phyloP scores from a whole-genome alignment of 2,329 filamentous ascomycete species.

The Ophiostoma novo-ulmi region DNA sequence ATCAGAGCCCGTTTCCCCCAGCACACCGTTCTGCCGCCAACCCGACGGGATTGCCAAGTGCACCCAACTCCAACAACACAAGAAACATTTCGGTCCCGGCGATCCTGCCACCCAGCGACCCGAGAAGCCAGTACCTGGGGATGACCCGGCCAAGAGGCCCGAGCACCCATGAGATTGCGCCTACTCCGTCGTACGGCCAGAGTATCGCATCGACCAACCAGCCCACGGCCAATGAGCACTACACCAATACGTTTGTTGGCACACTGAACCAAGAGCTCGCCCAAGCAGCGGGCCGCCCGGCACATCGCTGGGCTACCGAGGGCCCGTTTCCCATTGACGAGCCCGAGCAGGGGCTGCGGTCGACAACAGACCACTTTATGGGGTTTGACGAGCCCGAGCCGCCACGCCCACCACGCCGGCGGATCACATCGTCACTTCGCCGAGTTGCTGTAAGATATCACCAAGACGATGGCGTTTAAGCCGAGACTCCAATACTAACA shows the following conservation, averaged over 20 bases:
- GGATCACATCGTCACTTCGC: slow-evolving; percentile 18
- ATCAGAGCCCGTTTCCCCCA: neutral
- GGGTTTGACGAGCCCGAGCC: slow-evolving; percentile 9
- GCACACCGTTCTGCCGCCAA: neutral
- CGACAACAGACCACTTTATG: slow-evolving; percentile 8
- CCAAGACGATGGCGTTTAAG: neutral
- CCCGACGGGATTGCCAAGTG: neutral
- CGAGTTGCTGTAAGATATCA: slow-evolving; percentile 18
- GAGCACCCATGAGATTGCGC: slow-evolving; percentile 4
- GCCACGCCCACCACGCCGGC: neutral
- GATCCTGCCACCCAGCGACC: neutral
- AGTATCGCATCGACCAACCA: slow-evolving; percentile 12
- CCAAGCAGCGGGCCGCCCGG: neutral
- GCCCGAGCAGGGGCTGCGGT: neutral
- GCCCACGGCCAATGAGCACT: slow-evolving; percentile 9
- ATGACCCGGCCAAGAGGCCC: neutral
- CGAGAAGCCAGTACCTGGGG: neutral
- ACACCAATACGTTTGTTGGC: slow-evolving; percentile 8
- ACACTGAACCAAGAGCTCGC: slow-evolving; percentile 10
- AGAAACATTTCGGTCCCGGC: neutral
- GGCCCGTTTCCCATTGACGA: slow-evolving; percentile 8
- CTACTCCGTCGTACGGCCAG: slow-evolving; percentile 15
- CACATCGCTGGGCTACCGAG: neutral
- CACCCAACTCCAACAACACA: neutral
- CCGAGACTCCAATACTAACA: slow-evolving; percentile 9